A percentile compares a stretch with the other conserved stretches of the same genome.
phyloP scores from a whole-genome alignment of 106 monocot species.

The Dioscorea zingiberensis region DNA sequence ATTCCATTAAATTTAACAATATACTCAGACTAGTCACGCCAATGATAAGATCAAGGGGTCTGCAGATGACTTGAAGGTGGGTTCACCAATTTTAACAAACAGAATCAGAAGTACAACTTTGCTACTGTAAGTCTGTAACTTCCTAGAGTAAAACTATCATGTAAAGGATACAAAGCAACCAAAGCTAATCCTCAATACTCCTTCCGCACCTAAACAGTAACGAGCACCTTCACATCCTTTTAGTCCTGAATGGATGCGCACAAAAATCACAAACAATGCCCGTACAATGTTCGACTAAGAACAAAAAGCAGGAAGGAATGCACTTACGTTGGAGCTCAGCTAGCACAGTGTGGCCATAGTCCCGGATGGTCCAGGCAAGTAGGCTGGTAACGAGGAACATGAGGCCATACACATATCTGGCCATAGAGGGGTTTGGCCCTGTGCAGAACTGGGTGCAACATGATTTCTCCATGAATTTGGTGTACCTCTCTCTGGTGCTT shows the following conservation, averaged over 20 bases:
- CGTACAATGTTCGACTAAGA: no score
- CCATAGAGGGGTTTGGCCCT: conserved; percentile 62
- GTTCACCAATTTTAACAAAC: no score
- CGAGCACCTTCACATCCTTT: conserved; percentile 65
- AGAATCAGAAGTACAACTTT: no score
- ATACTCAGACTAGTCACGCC: no score
- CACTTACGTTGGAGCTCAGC: conserved; percentile 63
- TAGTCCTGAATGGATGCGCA: conserved; percentile 34
- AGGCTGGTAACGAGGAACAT: conserved; percentile 73
- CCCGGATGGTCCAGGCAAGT: conserved; percentile 80
- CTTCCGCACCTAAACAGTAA: conserved; percentile 81
- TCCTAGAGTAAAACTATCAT: background rate
- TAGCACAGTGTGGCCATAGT: conserved; percentile 59
- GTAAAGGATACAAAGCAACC: conserved; percentile 88
- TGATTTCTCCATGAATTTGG: conserved; percentile 35
- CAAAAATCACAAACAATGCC: no score
- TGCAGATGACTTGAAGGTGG: no score
- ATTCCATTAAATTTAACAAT: no score
- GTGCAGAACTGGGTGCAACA: conserved; percentile 47
- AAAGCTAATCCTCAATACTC: conserved; percentile 80
- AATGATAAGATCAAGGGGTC: no score
- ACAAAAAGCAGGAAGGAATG: background rate
- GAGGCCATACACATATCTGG: conserved; percentile 66
- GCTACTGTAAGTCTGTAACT: no score
- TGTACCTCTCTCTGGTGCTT: conserved; percentile 28